Evolutionary conservation across 768 basidiomycete species (phyloP).

Genomic region (Russula abietina): DNA sequence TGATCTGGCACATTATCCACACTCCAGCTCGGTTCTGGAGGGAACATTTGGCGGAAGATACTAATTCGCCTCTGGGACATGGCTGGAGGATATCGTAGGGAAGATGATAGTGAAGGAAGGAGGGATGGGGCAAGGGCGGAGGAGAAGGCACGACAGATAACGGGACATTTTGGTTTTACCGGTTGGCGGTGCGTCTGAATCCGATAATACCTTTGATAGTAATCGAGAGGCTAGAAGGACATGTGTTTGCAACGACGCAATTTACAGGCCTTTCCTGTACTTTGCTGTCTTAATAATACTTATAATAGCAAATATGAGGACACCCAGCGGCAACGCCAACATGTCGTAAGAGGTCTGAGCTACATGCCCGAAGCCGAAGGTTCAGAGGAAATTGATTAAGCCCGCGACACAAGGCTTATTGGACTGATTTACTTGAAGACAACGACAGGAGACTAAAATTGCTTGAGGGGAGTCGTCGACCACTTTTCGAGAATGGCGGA

Average conservation of each 20-base stretch:
- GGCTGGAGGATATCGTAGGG: not conserved
- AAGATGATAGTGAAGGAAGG: not conserved
- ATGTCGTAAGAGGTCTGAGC: not conserved
- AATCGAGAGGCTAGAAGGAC: not conserved
- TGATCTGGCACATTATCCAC: slow-evolving; percentile 18
- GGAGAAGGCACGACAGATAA: not conserved
- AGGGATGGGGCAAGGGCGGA: not conserved
- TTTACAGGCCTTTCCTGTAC: not conserved
- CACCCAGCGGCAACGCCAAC: not conserved
- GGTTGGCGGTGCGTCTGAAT: not conserved
- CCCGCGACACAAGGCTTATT: not conserved
- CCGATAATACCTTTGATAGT: not conserved
- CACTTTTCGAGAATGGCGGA: not conserved
- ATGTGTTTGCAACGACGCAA: not conserved
- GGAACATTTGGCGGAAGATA: slow-evolving; percentile 7
- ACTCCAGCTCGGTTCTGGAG: slow-evolving; percentile 14
- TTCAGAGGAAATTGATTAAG: not conserved
- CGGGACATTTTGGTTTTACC: not conserved
- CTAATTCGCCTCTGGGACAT: not conserved
- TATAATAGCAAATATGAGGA: not conserved
- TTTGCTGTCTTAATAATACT: not conserved
- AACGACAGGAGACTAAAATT: not conserved
- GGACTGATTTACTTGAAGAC: not conserved
- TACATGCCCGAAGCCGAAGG: not conserved
- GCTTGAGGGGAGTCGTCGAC: not conserved